A percentile compares a stretch with the other conserved stretches of the same genome.
Evolutionary conservation across 306 rosid genomes (phyloP).

Genomic region (Prunus kanzakura): DNA sequence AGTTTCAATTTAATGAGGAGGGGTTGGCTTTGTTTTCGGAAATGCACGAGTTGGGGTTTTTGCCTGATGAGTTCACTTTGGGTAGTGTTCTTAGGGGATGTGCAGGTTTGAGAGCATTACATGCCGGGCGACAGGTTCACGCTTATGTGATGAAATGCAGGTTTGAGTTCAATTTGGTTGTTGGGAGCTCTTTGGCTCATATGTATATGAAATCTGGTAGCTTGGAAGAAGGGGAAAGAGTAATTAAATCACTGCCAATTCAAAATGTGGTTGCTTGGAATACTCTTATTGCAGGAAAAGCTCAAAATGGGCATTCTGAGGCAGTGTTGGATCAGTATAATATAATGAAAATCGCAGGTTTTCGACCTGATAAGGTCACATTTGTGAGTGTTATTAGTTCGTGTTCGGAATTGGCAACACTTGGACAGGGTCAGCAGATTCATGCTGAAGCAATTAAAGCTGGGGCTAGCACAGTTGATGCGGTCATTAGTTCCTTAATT

Average conservation of each 20-base stretch:
- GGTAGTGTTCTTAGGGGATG: slow-evolving; percentile 86
- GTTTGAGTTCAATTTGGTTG: slow-evolving; percentile 67
- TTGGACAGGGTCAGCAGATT: slow-evolving; percentile 87
- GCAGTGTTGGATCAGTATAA: slow-evolving; percentile 64
- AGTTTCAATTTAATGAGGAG: slow-evolving; percentile 62
- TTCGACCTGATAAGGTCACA: slow-evolving; percentile 75
- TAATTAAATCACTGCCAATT: slow-evolving; percentile 59
- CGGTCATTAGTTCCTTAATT: slow-evolving; percentile 64
- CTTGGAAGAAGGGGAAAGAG: slow-evolving; percentile 65
- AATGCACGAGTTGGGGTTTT: slow-evolving; percentile 63
- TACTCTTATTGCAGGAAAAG: slow-evolving; percentile 87
- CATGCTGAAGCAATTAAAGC: slow-evolving; percentile 80
- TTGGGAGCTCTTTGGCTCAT: slow-evolving; percentile 82
- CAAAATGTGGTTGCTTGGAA: slow-evolving; percentile 90
- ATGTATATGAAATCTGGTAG: slow-evolving; percentile 87
- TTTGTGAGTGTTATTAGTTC: slow-evolving; percentile 72
- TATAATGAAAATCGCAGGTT: slow-evolving; percentile 69
- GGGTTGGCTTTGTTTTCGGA: slow-evolving; percentile 50
- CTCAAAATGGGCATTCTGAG: slow-evolving; percentile 56
- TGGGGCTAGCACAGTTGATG: slow-evolving; percentile 60
- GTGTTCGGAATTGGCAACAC: slow-evolving; percentile 69
- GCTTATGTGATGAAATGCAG: slow-evolving; percentile 68
- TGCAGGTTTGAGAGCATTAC: slow-evolving; percentile 61
- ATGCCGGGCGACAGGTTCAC: slow-evolving; percentile 69
- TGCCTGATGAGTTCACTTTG: slow-evolving; percentile 71